These are phyloP conservation scores for Apiospora koreana DNA, from an alignment of 2,329 filamentous ascomycete species.

Conservation along the genomic window DNA sequence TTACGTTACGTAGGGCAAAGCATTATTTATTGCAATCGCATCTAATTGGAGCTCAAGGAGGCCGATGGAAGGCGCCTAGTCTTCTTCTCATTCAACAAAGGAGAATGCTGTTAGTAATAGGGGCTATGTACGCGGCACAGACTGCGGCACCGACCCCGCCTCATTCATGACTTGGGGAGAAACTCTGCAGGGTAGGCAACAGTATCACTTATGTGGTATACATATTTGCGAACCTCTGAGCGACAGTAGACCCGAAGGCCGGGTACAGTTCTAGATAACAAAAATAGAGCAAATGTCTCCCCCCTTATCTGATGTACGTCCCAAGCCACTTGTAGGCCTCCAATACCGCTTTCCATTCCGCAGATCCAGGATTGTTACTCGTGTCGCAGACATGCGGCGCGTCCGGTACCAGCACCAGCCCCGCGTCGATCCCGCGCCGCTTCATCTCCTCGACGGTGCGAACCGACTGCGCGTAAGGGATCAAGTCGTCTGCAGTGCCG, in stretches of 20 bases:
- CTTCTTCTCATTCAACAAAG: too few relatives aligned
- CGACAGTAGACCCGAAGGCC: background rate
- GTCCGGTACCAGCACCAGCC: conserved; percentile 17
- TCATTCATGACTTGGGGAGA: too few relatives aligned
- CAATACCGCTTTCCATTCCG: conserved; percentile 15
- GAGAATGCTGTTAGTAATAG: too few relatives aligned
- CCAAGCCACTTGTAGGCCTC: conserved; percentile 16
- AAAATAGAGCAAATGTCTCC: too few relatives aligned
- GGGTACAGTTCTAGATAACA: background rate
- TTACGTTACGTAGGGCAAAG: too few relatives aligned
- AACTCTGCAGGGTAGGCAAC: too few relatives aligned
- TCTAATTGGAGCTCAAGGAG: too few relatives aligned
- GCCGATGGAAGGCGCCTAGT: too few relatives aligned
- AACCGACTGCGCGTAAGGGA: conserved; percentile 27
- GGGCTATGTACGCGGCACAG: too few relatives aligned
- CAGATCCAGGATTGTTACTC: conserved; percentile 16
- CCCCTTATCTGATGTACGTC: background rate
- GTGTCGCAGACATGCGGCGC: conserved; percentile 20
- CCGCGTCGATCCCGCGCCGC: conserved; percentile 15
- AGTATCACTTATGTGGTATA: too few relatives aligned
- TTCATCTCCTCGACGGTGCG: conserved; percentile 23
- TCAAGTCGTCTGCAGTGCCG: conserved; percentile 28
- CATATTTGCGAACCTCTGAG: background rate
- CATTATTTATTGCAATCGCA: too few relatives aligned
- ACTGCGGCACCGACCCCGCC: too few relatives aligned